These are phyloP conservation scores for Trametes sanguinea DNA, from an alignment of 768 basidiomycete genomes.

Conservation along the genomic window DNA sequence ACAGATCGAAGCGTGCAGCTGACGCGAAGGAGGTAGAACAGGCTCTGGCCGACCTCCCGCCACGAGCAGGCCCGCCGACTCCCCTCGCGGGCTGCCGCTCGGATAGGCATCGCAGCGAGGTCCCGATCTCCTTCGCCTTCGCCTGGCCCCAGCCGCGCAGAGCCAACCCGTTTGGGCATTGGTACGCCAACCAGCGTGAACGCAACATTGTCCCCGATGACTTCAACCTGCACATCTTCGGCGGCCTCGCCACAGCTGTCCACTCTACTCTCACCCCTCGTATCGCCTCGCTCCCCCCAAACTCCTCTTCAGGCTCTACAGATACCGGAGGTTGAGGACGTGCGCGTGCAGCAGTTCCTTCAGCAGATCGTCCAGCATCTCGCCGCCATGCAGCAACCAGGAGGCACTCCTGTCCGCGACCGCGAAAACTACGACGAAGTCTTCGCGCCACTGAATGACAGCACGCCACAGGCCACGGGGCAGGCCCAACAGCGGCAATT, in stretches of 20 bases:
- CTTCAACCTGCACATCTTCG: slow-evolving; percentile 13
- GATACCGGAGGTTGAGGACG: slow-evolving; percentile 72
- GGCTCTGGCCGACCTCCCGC: slow-evolving; percentile 40
- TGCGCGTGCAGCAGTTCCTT: slow-evolving; percentile 81
- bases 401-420: not conserved
- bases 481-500: slow-evolving; percentile 22
- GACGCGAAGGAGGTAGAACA: slow-evolving; percentile 19
- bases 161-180: slow-evolving; percentile 8
- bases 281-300: slow-evolving; percentile 1
- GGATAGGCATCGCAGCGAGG: slow-evolving; percentile 28
- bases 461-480: slow-evolving; percentile 3
- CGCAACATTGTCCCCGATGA: slow-evolving; percentile 1
- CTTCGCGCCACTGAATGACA: slow-evolving; percentile 19
- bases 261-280: slow-evolving; percentile 1
- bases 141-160: slow-evolving; percentile 22
- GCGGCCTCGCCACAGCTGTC: slow-evolving; percentile 3
- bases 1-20: slow-evolving; percentile 32
- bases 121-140: slow-evolving; percentile 20
- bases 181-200: not conserved
- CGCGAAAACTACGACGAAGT: slow-evolving; percentile 16
- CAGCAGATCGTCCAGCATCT: slow-evolving; percentile 83
- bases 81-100: slow-evolving; percentile 52
- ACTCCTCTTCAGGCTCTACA: slow-evolving; percentile 24
- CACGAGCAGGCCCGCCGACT: slow-evolving; percentile 60
- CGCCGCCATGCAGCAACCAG: slow-evolving; percentile 58